Base-by-base conservation (phyloP, 495 filamentous ascomycete genomes). In the Cercophora sp. region DNA sequence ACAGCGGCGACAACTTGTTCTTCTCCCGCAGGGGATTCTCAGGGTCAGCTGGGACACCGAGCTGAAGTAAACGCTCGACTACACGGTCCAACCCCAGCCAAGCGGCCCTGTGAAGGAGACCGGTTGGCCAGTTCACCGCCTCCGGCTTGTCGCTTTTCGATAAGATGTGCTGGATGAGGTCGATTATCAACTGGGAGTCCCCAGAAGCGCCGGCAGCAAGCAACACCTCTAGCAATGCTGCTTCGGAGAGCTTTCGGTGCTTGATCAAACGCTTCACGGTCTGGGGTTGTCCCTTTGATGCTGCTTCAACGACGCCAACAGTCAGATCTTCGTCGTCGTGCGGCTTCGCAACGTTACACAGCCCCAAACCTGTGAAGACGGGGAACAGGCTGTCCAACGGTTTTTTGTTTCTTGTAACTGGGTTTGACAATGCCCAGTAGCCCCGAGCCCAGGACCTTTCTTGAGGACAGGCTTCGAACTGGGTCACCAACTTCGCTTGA, bases 391-490 rank as follows among this genome's bases (percentile, higher is more conserved):
- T 44, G 19, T 44, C 41, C 22, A 44, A 24, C 41, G 41, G 41
- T 25, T 44, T 24, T 15, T 44, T 44, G 41, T 44, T 44, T 15
- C 20, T 4, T 44, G 41, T 44, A 24, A 44, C 41, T 6, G 41
- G 41, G 15, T 44, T 44, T 44, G 41, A 44, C 22, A 44, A 44
- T 8, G 41, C 41, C 41, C 41, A 44, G 41, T 44, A 24, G 22
- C 15, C 41, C 15, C 19, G 41, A 22, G 41, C 41, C 41, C 41
- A 44, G 8, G 41, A 16, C 4, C 41, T 44, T 44, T 20, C 15
- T 44, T 22, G 20, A 15, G 16, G 41, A 15, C 16, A 44, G 41
- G 22, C 19, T 44, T 15, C 41, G 15, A 44, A 23, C 41, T 44
- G 41, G 19, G 16, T 44, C 16, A 20, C 41, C 29, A 13, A 32